Base-by-base conservation (phyloP, 306 rosid species). In the Ammopiptanthus mongolicus region DNA sequence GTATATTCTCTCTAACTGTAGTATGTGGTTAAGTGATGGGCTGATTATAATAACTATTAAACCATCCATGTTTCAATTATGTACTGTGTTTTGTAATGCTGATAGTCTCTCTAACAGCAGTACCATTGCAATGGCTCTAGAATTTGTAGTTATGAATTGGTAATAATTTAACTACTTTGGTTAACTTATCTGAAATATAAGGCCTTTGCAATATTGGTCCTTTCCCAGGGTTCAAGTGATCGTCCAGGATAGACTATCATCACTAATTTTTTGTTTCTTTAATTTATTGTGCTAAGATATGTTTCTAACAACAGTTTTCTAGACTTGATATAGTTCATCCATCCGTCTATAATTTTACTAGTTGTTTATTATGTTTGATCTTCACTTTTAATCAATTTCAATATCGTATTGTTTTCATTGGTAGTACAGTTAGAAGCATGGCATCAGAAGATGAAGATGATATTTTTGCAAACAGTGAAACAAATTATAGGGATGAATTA, bases 71-170 rank as follows among this genome's bases (percentile, higher is more conserved):
- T 18, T 25, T 33, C 12, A 18, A 14, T 76, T 18, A 28, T 51
- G 65, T 57, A 21, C 13, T 17, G 13, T 22, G 33, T 44, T 22
- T 14, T 15, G 65, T 68, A 46, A 47, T 46, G 62, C 21, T 21
- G 58, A 11, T 14, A 0, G 42, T 13, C 33, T 48, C 64, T 86
- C 97, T 59, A 94, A 91, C 78, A 78, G 67, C 97, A 94, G 57
- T 91, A 89, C 67, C 98, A 94, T 67, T 94, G 97, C 82, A 69
- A 8, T 82, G 97, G 96, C 51, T 94, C 96, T 63, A 96, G 95
- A 23, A 91, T 94, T 73, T 94, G 98, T 87, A 91, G 97, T 96
- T 94, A 88, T 29, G 59, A 34, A 17, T 29, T 34, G 36, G 5
- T 52, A 78, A 44, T 14, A 39, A 15, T 67, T 36, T 15, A 34